phyloP scores from a whole-genome alignment of 139 green algal species.

The Chlamydomonas eustigma region DNA sequence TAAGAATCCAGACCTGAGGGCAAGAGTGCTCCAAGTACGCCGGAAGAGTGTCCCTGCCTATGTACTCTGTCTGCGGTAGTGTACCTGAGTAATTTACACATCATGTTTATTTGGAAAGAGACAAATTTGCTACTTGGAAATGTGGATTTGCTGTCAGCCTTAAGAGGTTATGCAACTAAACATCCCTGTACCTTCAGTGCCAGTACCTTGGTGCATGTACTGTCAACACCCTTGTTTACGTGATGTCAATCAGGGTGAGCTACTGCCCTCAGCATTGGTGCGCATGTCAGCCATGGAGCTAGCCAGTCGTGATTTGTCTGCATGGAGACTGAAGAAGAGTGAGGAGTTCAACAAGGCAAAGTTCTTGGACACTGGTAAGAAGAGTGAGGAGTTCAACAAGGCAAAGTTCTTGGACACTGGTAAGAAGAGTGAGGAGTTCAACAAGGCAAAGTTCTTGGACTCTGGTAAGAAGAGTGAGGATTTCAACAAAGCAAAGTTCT shows the following conservation, averaged over 20 bases:
- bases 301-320: constrained; percentile 57
- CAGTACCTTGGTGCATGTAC: no score
- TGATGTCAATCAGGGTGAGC: constrained; percentile 1
- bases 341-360: constrained; percentile 65
- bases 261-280: constrained; percentile 14
- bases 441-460: constrained; percentile 71
- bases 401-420: background rate
- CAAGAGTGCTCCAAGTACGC: constrained; percentile 42
- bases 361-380: constrained; percentile 60
- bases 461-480: constrained; percentile 50
- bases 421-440: constrained; percentile 68
- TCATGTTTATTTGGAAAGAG: no score
- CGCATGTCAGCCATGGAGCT: constrained; percentile 53
- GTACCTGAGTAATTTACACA: no score
- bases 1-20: constrained; percentile 65
- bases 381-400: background rate
- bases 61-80: no score
- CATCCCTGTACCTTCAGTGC: no score
- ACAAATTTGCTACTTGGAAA: no score
- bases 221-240: no score
- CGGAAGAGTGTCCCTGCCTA: constrained; percentile 3
- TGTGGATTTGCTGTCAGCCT: no score
- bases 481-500: constrained; percentile 60
- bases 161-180: no score
- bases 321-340: constrained; percentile 63